Base-by-base conservation (phyloP, 495 filamentous ascomycete genomes). In the Neurospora tetraspora region DNA sequence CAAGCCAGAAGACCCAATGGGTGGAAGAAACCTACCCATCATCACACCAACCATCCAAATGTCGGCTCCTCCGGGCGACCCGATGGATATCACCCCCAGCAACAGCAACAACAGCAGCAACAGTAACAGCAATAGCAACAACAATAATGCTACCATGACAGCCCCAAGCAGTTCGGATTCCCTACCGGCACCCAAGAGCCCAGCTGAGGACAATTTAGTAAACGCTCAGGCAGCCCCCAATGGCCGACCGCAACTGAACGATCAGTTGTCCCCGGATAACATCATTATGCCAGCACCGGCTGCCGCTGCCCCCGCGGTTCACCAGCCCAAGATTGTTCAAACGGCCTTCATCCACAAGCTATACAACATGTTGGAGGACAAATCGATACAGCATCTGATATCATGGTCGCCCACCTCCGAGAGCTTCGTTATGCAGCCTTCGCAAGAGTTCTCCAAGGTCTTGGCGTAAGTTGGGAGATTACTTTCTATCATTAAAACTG, bases 291-390 rank as follows among this genome's bases (percentile, higher is more conserved):
- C 85, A 47, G 79, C 83, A 23, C 81, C 83, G 4, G 79, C 81
- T 73, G 90, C 88, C n/a, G 93, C 94, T 61, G 91, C 92, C 5
- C 92, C 93, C 18, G 93, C 94, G 72, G 91, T 94, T 73, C 94
- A 97, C 81, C 94, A 97, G 80, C 94, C 95, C 72, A 99, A 99
- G 83, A 94, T 97, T 71, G 93, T 98, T 38, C 96, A 99, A 82
- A 98, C 96, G 34, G 96, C 96, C n/a, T 99, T 99, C 79, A 98
- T 99, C 73, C 96, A 99, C 81, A 99, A 99, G 81, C 88, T 99
- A 20, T 99, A 98, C 88, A 99, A 97, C 82, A 99, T 99, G 96
- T 85, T 99, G 71, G 96, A 99, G 80, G 96, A 99, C 80, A 88
- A 89, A 37, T 89, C 86, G 75, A 99, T 99, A 76, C 93, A 95